Evolutionary conservation across 225 moss, liverwort and hornwort genomes (phyloP), one percentile per base, ranked within the genome.

Genomic region (Physcomitrium patens): DNA sequence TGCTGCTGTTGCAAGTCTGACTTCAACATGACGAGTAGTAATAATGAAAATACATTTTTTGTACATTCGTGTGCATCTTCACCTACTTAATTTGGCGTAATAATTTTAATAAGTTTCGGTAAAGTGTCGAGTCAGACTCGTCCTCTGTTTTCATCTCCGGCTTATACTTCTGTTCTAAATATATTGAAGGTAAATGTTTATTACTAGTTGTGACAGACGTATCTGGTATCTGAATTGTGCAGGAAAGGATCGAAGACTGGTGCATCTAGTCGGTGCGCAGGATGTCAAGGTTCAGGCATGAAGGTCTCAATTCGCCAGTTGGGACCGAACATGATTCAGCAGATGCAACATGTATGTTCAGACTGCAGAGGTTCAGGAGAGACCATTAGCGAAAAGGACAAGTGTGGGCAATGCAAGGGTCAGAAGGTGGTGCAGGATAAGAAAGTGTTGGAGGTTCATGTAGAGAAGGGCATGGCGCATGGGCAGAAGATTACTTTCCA

Each of bases 241-340:
- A 96, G 96, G 85, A 97, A 97, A 28, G 94, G 94, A 3, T 97
- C 96, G 12, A 97, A 94, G 70, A 86, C 88, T 0, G 94, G 94
- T 51, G 94, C 96, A 3, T 92, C 96, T 0, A 82, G 82, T 69
- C 85, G 85, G 63, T 96, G 96, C 74, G 82, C 89, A 7, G 94
- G 94, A 12, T 96, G 94, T 53, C 92, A 91, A 48, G 96, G 94
- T 14, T 94, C 94, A 3, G 94, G 96, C 17, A 91, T 91, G 94
- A 96, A 96, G 71, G 92, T 96, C 9, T 91, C 91, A 3, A 92
- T 96, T 14, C 88, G 94, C 0, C 94, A 96, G 67, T 80, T 96
- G 10, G 96, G 96, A 1, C 94, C 96, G 0, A 92, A 83, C 68
- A 94, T 96, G 94, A 92, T 96, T 56, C 92, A 94, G 65, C 96